A percentile compares a stretch with the other conserved stretches of the same genome.
Conservation (phyloP, 2,329 filamentous ascomycete species). For the Aspergillus jensenii region DNA sequence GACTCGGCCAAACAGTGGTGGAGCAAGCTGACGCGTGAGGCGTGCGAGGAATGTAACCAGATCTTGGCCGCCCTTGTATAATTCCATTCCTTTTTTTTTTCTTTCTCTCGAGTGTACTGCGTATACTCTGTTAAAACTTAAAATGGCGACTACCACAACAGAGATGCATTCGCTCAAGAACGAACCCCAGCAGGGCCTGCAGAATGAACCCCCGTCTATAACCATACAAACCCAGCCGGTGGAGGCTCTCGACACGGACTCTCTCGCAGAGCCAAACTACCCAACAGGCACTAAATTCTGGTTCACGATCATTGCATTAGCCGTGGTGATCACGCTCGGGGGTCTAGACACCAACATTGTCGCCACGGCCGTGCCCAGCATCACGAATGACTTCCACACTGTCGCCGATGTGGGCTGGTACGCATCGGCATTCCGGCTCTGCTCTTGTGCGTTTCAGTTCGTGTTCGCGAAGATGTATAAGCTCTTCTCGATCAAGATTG, state of each 20-base stretch:
- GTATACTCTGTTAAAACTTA: too few relatives aligned
- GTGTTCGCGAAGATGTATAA: constrained; percentile 29
- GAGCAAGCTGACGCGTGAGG: too few relatives aligned
- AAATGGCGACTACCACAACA: too few relatives aligned
- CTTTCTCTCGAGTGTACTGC: too few relatives aligned
- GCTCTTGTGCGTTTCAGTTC: constrained; percentile 23
- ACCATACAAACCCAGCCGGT: too few relatives aligned
- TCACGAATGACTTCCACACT: constrained; percentile 28
- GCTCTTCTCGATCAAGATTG: constrained; percentile 30
- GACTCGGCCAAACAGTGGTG: neutral
- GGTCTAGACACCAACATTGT: constrained; percentile 34
- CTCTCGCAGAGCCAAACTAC: neutral
- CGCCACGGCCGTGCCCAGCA: constrained; percentile 33
- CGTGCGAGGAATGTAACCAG: too few relatives aligned
- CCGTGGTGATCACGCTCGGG: constrained; percentile 26
- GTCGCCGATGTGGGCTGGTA: constrained; percentile 32
- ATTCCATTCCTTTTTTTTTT: too few relatives aligned
- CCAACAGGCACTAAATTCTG: neutral
- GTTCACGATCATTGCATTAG: constrained; percentile 8
- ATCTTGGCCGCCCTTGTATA: too few relatives aligned
- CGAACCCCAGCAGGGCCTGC: too few relatives aligned
- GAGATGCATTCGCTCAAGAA: too few relatives aligned
- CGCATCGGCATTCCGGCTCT: constrained; percentile 24
- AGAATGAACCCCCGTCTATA: too few relatives aligned
- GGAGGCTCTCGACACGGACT: too few relatives aligned